Conservation (phyloP, 1,284 basidiomycete genomes). For the Termitomyces sp. region DNA sequence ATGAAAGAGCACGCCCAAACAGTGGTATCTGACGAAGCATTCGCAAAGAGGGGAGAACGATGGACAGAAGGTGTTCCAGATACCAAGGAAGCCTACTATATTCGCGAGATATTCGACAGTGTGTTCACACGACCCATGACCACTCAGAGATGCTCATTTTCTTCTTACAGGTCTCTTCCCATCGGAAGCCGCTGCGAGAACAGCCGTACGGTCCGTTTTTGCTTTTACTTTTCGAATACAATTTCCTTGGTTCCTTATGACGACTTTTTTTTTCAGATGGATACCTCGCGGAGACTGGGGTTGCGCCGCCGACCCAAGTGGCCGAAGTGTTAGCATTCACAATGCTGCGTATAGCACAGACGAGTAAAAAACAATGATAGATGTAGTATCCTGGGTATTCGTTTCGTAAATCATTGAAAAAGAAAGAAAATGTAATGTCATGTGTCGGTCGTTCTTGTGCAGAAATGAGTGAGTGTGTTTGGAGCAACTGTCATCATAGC, state of each 20-base stretch:
- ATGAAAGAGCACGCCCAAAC: slow-evolving; percentile 87
- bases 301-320: slow-evolving; percentile 91
- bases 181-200: slow-evolving; percentile 78
- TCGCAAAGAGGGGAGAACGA: slow-evolving; percentile 70
- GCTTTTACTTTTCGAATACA: slow-evolving; percentile 13
- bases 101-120: slow-evolving; percentile 92
- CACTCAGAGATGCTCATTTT: slow-evolving; percentile 10
- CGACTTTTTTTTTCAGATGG: slow-evolving; percentile 69
- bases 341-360: slow-evolving; percentile 75
- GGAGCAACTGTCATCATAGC: slow-evolving; percentile 17
- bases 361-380: slow-evolving; percentile 23
- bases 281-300: slow-evolving; percentile 96
- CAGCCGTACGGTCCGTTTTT: slow-evolving; percentile 76
- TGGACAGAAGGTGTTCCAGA: slow-evolving; percentile 86
- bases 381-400: slow-evolving; percentile 10
- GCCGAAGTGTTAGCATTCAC: slow-evolving; percentile 93
- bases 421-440: no score
- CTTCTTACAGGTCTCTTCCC: slow-evolving; percentile 74
- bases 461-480: slow-evolving; percentile 16
- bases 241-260: slow-evolving; percentile 6
- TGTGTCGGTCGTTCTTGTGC: slow-evolving; percentile 5
- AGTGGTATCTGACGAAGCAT: slow-evolving; percentile 77
- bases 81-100: slow-evolving; percentile 96
- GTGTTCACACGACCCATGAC: slow-evolving; percentile 21
- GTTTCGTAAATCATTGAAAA: slow-evolving; percentile 11